Percentiles rank a stretch among this genome's conserved stretches.
Evolutionary conservation across 148 eudicot genomes (phyloP).

Genomic region (Cornus controversa): DNA sequence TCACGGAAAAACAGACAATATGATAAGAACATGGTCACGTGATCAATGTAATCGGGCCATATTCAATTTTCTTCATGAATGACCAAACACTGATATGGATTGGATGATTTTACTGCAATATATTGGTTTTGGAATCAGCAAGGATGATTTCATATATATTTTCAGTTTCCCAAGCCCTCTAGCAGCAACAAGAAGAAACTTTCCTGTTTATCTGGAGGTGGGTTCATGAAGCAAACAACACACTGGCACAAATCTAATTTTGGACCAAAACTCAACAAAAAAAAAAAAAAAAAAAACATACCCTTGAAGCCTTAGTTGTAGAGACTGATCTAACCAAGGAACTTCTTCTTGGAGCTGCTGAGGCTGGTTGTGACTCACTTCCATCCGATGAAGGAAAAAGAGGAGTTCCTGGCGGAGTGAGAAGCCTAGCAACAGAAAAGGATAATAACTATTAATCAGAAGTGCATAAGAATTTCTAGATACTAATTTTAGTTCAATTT

Average conservation of each 20-base stretch:
- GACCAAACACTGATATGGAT: not conserved
- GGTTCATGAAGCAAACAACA: slow-evolving; percentile 4
- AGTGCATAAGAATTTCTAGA: not conserved
- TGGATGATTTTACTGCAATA: not conserved
- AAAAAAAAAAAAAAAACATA: slow-evolving; percentile 21
- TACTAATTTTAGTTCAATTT: not conserved
- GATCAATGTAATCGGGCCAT: not conserved
- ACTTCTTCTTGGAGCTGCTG: slow-evolving; percentile 60
- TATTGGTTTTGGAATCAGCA: not conserved
- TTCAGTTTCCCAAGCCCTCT: not conserved
- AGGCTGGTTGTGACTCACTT: slow-evolving; percentile 53
- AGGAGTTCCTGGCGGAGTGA: slow-evolving; percentile 99
- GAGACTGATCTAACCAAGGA: slow-evolving; percentile 61
- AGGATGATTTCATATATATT: not conserved
- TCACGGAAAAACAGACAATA: not conserved
- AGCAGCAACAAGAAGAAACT: not conserved
- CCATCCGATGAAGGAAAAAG: slow-evolving; percentile 65
- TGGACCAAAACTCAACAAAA: not conserved
- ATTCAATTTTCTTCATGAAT: not conserved
- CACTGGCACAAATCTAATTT: not conserved
- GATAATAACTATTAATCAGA: not conserved
- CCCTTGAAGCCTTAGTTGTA: slow-evolving; percentile 79
- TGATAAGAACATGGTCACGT: not conserved
- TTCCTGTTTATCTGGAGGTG: not conserved
- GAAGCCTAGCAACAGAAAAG: slow-evolving; percentile 57